Conservation (phyloP, 148 eudicot species). For the Agrostemma githago region DNA sequence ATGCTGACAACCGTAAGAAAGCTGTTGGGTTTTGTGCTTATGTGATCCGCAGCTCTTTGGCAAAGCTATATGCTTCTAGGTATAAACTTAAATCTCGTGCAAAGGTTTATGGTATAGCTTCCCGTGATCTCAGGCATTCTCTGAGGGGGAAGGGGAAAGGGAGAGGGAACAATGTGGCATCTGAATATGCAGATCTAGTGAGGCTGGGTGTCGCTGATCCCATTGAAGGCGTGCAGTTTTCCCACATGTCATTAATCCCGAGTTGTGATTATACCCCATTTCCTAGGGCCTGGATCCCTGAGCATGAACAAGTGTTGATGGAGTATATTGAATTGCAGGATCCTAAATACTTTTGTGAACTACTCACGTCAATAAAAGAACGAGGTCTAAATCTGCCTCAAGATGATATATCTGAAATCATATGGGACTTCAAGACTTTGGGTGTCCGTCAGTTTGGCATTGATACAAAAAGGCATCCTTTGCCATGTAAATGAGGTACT, state of each 20-base stretch:
- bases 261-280: conserved; percentile 90
- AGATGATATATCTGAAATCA: conserved; percentile 65
- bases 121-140: conserved; percentile 83
- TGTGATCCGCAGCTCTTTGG: conserved; percentile 86
- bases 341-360: conserved; percentile 64
- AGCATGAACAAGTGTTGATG: conserved; percentile 59
- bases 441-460: conserved; percentile 36
- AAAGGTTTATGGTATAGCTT: conserved; percentile 78
- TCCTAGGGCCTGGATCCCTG: conserved; percentile 82
- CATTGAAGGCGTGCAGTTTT: conserved; percentile 87
- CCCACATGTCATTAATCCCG: conserved; percentile 80
- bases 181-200: conserved; percentile 75
- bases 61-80: conserved; percentile 90
- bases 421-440: conserved; percentile 76
- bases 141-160: conserved; percentile 59
- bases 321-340: conserved; percentile 78
- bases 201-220: conserved; percentile 83
- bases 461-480: conserved; percentile 7
- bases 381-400: conserved; percentile 59
- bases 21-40: conserved; percentile 93
- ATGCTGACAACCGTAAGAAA: conserved; percentile 92
- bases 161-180: conserved; percentile 44
- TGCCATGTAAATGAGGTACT: not conserved
- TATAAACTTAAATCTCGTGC: conserved; percentile 91
- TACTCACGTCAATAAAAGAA: conserved; percentile 50